Percentiles rank a stretch among this genome's conserved stretches.
These are phyloP conservation scores for Fusarium anguioides DNA, from an alignment of 2,329 filamentous ascomycete species.

Conservation along the genomic window DNA sequence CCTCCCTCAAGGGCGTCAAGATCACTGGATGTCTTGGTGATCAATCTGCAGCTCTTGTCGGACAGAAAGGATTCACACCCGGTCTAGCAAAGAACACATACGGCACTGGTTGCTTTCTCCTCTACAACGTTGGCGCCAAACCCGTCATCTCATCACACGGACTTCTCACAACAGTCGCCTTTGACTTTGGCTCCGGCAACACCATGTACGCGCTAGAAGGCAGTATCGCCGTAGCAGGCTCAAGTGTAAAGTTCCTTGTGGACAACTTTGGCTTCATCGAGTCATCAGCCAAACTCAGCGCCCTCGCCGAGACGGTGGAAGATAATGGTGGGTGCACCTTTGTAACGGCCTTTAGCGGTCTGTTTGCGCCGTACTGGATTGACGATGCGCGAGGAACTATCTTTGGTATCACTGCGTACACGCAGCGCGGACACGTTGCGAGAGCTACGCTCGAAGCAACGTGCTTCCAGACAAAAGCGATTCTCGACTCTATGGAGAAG, in stretches of 20 bases:
- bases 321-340: constrained; percentile 82
- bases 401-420: constrained; percentile 82
- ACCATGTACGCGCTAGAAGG: constrained; percentile 82
- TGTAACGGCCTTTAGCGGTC: constrained; percentile 83
- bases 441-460: constrained; percentile 83
- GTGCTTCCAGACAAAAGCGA: constrained; percentile 86
- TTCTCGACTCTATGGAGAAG: constrained; percentile 83
- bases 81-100: constrained; percentile 88
- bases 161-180: constrained; percentile 80
- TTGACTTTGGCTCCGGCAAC: constrained; percentile 75
- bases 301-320: constrained; percentile 60
- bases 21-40: constrained; percentile 85
- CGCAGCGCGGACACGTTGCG: constrained; percentile 80
- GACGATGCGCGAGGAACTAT: constrained; percentile 85
- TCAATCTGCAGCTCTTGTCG: constrained; percentile 83
- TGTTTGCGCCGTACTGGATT: constrained; percentile 88
- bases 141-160: constrained; percentile 83
- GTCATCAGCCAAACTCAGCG: constrained; percentile 57
- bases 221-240: constrained; percentile 80
- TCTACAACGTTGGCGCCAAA: constrained; percentile 84
- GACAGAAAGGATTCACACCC: constrained; percentile 80
- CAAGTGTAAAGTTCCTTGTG: constrained; percentile 76
- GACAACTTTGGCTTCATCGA: constrained; percentile 68
- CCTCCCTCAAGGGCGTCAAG: constrained; percentile 71
- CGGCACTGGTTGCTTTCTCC: constrained; percentile 84